These are phyloP conservation scores for Anthracocystis walkeri DNA, from an alignment of 1,284 basidiomycete species.

Conservation along the genomic window DNA sequence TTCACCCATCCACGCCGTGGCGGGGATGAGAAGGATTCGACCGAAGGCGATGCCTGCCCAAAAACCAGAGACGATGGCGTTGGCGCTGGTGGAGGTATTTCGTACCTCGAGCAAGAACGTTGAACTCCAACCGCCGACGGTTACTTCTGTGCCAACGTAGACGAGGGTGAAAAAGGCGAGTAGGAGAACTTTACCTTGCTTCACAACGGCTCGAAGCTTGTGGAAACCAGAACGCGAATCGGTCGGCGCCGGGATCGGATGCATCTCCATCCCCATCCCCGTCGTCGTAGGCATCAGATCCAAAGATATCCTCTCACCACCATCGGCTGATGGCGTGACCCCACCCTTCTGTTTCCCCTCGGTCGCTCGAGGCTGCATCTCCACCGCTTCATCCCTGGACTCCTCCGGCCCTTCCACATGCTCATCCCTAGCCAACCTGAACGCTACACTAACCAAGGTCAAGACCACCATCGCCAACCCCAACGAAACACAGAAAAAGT, in stretches of 20 bases:
- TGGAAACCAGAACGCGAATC: slow-evolving; percentile 16
- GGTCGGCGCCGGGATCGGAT: slow-evolving; percentile 5
- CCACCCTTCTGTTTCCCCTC: slow-evolving; percentile 6
- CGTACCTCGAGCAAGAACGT: slow-evolving; percentile 45
- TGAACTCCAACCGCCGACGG: slow-evolving; percentile 54
- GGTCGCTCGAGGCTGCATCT: slow-evolving; percentile 11
- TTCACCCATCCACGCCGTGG: slow-evolving; percentile 48
- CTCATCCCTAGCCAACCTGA: slow-evolving; percentile 40
- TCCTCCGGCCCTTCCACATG: slow-evolving; percentile 23
- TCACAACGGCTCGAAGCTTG: slow-evolving; percentile 38
- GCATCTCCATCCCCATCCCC: slow-evolving; percentile 13
- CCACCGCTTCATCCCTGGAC: slow-evolving; percentile 4
- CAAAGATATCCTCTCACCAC: slow-evolving; percentile 1
- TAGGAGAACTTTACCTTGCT: slow-evolving; percentile 22
- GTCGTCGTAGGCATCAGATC: slow-evolving; percentile 22
- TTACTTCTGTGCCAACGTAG: slow-evolving; percentile 58
- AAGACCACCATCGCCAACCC: slow-evolving; percentile 33
- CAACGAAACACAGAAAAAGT: slow-evolving; percentile 47
- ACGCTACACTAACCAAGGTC: slow-evolving; percentile 33
- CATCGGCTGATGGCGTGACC: not conserved
- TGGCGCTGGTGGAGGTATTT: slow-evolving; percentile 27
- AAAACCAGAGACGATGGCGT: slow-evolving; percentile 54
- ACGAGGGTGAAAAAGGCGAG: slow-evolving; percentile 44
- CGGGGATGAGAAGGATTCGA: slow-evolving; percentile 51
- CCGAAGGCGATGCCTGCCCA: slow-evolving; percentile 57